Evolutionary conservation across 805 yeast genomes (phyloP), one percentile per base, ranked within the genome.

Genomic region (Ogataea ganodermae): DNA sequence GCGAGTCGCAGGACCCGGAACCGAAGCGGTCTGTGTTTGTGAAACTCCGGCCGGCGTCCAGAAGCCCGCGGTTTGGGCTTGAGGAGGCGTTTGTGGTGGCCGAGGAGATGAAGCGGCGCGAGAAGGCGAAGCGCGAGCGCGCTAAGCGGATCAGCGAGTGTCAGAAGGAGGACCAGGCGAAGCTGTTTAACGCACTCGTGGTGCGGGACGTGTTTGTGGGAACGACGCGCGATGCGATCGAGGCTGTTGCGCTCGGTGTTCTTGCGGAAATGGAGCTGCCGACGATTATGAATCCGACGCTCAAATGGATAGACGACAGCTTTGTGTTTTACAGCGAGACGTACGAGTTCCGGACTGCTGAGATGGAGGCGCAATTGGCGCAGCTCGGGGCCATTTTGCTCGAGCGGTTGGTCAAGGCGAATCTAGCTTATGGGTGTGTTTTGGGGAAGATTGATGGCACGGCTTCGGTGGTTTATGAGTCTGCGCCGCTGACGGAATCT

Each of bases 1-100:
- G 85, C 0, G 90, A 86, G 57, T 79, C 91, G 1, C 94, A 87
- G 51, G 96, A 88, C 63, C 79, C 78, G 2, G 96, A 89, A 54
- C 96, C 96, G 0, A 73, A 79, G 44, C 66, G 96, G 50, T 79
- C 85, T 9, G 92, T 89, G 0, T 82, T 78, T 53, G 73, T 89
- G n/a, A 67, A 71, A 42, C 63, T 72, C 37, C 59, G 62, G 6
- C 48, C 56, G 10, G 52, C 46, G 1, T 61, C 71, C 0, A 57
- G 51, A 8, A 47, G 69, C 2, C 88, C 89, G 0, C 56, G 60
- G 9, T 56, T 74, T 35, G 69, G 75, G 1, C 65, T 85, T n/a
- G 68, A 67, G 23, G 77, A 77, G 42, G 77, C 78, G 0, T 57
- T 74, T 18, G 56, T 62, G 4, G 57, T 65, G 4, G 54, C 66